These are phyloP conservation scores for Plasmodium coatneyi DNA, from an alignment of 169 alveolate species.

Conservation along the genomic window DNA sequence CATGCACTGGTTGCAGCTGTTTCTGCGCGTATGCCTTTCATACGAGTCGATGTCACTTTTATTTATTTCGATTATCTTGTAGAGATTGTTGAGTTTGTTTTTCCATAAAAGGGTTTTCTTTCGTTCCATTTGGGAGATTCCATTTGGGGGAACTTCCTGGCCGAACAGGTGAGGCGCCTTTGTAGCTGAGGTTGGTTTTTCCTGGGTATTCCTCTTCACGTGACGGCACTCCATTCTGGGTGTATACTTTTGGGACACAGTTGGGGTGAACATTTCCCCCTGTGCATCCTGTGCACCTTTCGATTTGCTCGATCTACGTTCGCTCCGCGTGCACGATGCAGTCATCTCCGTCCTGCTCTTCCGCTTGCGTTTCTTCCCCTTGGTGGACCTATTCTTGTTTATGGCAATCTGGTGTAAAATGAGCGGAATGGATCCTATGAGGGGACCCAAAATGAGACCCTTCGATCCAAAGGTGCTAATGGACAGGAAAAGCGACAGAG, in stretches of 20 bases:
- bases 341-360: neutral
- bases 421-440: conserved; percentile 53
- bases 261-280: neutral
- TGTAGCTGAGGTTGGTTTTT: neutral
- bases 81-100: conserved; percentile 33
- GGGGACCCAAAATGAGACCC: conserved; percentile 78
- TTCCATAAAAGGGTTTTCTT: conserved; percentile 19
- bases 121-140: neutral
- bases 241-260: neutral
- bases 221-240: neutral
- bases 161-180: neutral
- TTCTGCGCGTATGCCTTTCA: neutral
- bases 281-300: neutral
- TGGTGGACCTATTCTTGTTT: conserved; percentile 1
- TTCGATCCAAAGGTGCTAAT: conserved; percentile 78
- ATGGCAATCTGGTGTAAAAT: conserved; percentile 56
- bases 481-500: conserved; percentile 77
- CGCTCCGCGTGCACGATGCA: neutral
- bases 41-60: neutral
- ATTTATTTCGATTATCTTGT: conserved; percentile 62
- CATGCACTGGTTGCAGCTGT: neutral
- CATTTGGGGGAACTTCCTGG: neutral
- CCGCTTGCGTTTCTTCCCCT: neutral
- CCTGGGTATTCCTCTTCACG: neutral
- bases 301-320: neutral